phyloP scores from a whole-genome alignment of 176 grass and related monocot species.

The Poa pratensis region DNA sequence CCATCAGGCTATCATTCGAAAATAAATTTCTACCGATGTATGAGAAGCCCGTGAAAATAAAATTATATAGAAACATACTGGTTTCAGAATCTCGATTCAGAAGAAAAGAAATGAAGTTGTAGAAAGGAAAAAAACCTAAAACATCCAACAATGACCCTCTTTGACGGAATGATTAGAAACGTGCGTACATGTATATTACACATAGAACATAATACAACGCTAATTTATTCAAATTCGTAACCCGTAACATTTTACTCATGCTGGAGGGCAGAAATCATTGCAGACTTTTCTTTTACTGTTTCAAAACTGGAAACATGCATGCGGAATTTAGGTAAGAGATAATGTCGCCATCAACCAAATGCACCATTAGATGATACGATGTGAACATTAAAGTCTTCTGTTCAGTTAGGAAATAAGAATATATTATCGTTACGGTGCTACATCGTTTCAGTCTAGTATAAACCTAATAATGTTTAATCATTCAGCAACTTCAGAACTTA shows the following conservation, averaged over 20 bases:
- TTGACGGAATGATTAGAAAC: neutral
- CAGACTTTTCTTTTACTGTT: neutral
- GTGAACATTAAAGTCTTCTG: neutral
- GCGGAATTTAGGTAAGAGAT: neutral
- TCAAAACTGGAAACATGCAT: neutral
- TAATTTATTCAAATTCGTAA: neutral
- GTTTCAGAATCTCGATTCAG: no score
- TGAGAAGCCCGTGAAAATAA: no score
- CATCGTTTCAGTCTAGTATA: neutral
- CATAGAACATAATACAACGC: neutral
- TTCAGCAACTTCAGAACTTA: neutral
- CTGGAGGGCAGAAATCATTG: neutral
- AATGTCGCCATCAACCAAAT: neutral
- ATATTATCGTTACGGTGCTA: neutral
- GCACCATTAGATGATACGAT: neutral
- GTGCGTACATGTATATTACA: neutral
- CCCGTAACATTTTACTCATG: neutral
- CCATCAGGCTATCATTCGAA: no score
- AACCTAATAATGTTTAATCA: neutral
- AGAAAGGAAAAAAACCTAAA: no score
- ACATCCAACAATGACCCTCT: no score
- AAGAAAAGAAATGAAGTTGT: no score
- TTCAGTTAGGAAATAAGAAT: neutral
- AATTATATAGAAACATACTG: no score
- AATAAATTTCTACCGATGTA: no score